phyloP scores from a whole-genome alignment of 805 yeast species.

The Tetrapisispora iriomotensis region DNA sequence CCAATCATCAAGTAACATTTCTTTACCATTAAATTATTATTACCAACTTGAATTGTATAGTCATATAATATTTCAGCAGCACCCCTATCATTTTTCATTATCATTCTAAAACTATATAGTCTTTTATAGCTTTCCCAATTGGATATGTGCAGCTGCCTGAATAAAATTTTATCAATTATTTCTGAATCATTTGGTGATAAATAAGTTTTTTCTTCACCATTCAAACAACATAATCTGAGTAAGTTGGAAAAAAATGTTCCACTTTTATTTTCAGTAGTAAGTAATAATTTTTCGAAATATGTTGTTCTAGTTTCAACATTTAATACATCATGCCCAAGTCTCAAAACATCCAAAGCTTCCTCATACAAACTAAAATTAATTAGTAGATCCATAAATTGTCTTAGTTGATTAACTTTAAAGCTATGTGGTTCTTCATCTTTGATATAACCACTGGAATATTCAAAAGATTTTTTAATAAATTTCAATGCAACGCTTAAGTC shows the following conservation, averaged over 20 bases:
- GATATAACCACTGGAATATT: slow-evolving; percentile 10
- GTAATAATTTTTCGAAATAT: slow-evolving; percentile 15
- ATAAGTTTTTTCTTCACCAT: slow-evolving; percentile 6
- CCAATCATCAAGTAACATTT: slow-evolving; percentile 19
- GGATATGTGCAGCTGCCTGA: slow-evolving; percentile 7
- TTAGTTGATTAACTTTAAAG: slow-evolving; percentile 16
- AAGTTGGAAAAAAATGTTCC: slow-evolving; percentile 18
- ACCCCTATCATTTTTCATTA: slow-evolving; percentile 21
- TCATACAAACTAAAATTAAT: slow-evolving; percentile 18
- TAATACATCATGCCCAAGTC: slow-evolving; percentile 20
- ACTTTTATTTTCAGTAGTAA: slow-evolving; percentile 8
- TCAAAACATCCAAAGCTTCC: slow-evolving; percentile 26
- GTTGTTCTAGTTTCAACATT: slow-evolving; percentile 12
- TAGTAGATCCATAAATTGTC: slow-evolving; percentile 21
- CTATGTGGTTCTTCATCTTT: slow-evolving; percentile 14
- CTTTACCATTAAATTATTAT: slow-evolving; percentile 8
- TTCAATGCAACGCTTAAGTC: slow-evolving; percentile 17
- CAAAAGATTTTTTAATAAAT: slow-evolving; percentile 23
- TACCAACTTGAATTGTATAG: slow-evolving; percentile 9
- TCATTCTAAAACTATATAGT: slow-evolving; percentile 21
- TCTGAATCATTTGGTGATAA: slow-evolving; percentile 18
- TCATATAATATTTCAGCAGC: slow-evolving; percentile 25
- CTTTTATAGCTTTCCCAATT: slow-evolving; percentile 20
- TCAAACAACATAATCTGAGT: slow-evolving; percentile 11
- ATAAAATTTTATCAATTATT: slow-evolving; percentile 19